Conservation (phyloP, 1,284 basidiomycete species). For the Microbotryum silenes-acaulis region DNA sequence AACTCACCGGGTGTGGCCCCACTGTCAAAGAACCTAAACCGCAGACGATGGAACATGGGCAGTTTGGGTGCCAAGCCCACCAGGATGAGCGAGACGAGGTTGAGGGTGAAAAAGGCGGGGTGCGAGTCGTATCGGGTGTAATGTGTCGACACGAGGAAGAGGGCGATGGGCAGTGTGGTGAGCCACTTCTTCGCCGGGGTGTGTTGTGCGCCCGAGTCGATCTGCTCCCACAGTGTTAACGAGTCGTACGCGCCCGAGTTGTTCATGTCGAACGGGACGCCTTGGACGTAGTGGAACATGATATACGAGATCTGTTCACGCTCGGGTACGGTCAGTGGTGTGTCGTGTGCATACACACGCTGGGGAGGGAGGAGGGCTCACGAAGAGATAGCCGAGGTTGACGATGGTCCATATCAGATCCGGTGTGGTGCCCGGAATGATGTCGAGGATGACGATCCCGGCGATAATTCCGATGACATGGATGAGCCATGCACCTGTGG, state of each 20-base stretch:
- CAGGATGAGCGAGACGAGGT: conserved; percentile 73
- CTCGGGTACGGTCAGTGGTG: background rate
- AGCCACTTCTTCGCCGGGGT: conserved; percentile 99
- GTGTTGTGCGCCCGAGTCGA: conserved; percentile 96
- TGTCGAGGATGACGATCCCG: conserved; percentile 89
- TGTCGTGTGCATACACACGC: background rate
- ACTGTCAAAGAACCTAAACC: conserved; percentile 34
- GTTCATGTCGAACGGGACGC: conserved; percentile 76
- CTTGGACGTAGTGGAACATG: conserved; percentile 98
- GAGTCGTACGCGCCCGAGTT: conserved; percentile 82
- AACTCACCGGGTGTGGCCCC: conserved; percentile 21
- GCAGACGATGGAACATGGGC: conserved; percentile 58
- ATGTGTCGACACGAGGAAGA: conserved; percentile 95
- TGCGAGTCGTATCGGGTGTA: conserved; percentile 81
- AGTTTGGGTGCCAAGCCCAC: conserved; percentile 86
- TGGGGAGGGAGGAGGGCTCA: conserved; percentile 46
- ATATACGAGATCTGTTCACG: conserved; percentile 72
- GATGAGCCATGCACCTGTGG: conserved; percentile 88
- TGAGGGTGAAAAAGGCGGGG: conserved; percentile 84
- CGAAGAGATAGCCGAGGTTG: conserved; percentile 83
- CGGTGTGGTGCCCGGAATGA: conserved; percentile 86
- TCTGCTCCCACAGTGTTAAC: conserved; percentile 98
- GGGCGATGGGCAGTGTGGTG: conserved; percentile 75
- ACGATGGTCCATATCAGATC: conserved; percentile 93
- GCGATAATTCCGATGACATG: conserved; percentile 85